phyloP scores from a whole-genome alignment of 148 eudicot genomes.

The Vaccinium macrocarpon region DNA sequence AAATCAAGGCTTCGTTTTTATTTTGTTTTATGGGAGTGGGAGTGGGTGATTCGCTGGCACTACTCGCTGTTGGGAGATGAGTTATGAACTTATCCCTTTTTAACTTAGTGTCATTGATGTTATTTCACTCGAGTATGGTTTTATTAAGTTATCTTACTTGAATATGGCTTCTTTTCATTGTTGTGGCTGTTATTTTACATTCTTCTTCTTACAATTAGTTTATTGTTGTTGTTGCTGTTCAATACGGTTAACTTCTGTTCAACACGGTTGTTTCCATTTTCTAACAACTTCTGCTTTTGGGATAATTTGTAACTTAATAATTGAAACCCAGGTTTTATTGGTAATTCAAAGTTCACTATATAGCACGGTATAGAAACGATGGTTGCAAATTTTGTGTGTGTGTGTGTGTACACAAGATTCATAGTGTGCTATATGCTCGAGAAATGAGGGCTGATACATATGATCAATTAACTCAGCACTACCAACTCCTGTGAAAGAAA shows the following conservation, averaged over 20 bases:
- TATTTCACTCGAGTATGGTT: neutral
- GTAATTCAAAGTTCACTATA: neutral
- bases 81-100: neutral
- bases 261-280: neutral
- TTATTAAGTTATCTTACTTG: neutral
- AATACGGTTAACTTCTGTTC: neutral
- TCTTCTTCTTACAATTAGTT: neutral
- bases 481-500: neutral
- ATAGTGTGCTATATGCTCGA: neutral
- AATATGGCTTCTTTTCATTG: neutral
- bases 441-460: slow-evolving; percentile 9
- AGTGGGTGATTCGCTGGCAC: neutral
- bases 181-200: neutral
- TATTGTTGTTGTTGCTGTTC: neutral
- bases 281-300: neutral
- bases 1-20: neutral
- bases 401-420: neutral
- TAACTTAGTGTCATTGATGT: neutral
- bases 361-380: neutral
- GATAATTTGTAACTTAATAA: neutral
- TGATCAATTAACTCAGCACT: neutral
- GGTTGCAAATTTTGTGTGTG: neutral
- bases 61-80: neutral
- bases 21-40: neutral
- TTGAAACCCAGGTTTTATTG: neutral